These are phyloP conservation scores for Aspergillus kassunensis DNA, from an alignment of 495 filamentous ascomycete species.

Conservation along the genomic window DNA sequence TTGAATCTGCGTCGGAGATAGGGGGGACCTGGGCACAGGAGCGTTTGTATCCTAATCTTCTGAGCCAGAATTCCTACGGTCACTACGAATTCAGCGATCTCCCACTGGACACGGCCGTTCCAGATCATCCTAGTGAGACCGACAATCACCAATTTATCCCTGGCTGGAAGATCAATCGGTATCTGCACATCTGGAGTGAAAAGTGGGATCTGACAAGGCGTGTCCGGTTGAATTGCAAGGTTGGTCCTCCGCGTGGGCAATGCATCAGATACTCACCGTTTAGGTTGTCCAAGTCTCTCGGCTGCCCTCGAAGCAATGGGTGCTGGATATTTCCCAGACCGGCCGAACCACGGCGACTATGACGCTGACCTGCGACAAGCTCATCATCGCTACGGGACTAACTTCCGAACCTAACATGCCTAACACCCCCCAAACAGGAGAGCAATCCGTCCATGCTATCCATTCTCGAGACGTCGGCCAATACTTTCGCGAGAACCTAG, in stretches of 20 bases:
- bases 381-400: slow-evolving; percentile 65
- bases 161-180: slow-evolving; percentile 57
- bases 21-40: slow-evolving; percentile 64
- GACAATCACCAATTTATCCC: slow-evolving; percentile 59
- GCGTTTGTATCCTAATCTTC: slow-evolving; percentile 52
- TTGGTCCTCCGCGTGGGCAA: slow-evolving; percentile 14
- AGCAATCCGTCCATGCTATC: slow-evolving; percentile 43
- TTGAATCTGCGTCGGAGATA: slow-evolving; percentile 48
- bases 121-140: slow-evolving; percentile 18
- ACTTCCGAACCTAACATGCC: slow-evolving; percentile 55
- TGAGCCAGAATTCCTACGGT: slow-evolving; percentile 33
- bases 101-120: slow-evolving; percentile 46
- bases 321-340: slow-evolving; percentile 16
- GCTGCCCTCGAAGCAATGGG: slow-evolving; percentile 24
- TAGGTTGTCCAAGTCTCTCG: slow-evolving; percentile 27
- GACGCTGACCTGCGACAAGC: slow-evolving; percentile 47
- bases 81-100: slow-evolving; percentile 52
- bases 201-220: slow-evolving; percentile 51
- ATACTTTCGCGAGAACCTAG: slow-evolving; percentile 29
- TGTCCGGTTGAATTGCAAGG: slow-evolving; percentile 51
- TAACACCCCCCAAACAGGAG: slow-evolving; percentile 18
- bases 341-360: neutral
- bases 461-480: slow-evolving; percentile 29
- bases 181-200: slow-evolving; percentile 56
- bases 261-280: neutral